Evolutionary conservation across 257 asterid genomes (phyloP).

Genomic region (Gentiana macrophylla): DNA sequence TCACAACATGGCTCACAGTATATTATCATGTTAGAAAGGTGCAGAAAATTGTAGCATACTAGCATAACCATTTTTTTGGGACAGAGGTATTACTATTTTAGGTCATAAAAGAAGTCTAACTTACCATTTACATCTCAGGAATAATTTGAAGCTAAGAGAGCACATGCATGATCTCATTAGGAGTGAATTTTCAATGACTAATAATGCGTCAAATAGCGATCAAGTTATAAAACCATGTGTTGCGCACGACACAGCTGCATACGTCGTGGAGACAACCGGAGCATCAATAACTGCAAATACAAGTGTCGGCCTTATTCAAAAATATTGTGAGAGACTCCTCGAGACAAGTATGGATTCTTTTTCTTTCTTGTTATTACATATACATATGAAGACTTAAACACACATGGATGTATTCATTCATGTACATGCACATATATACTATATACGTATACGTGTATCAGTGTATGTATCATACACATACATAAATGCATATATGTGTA

Average conservation of each 20-base stretch:
- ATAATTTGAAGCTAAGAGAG: constrained; percentile 53
- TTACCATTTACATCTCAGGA: constrained; percentile 40
- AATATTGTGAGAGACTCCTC: constrained; percentile 57
- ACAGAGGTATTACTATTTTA: neutral
- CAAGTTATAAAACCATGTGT: constrained; percentile 24
- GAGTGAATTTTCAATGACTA: constrained; percentile 43
- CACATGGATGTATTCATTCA: no score
- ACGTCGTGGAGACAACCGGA: constrained; percentile 60
- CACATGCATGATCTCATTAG: constrained; percentile 35
- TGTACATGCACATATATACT: no score
- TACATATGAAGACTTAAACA: no score
- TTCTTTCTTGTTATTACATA: neutral
- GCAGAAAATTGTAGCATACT: constrained; percentile 6
- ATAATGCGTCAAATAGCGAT: constrained; percentile 30
- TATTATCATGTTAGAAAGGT: constrained; percentile 88
- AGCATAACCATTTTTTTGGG: neutral
- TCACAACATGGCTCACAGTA: constrained; percentile 45
- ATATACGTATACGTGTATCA: no score
- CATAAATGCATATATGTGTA: neutral
- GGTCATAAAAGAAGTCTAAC: constrained; percentile 1
- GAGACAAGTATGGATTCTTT: constrained; percentile 42
- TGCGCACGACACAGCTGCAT: constrained; percentile 24
- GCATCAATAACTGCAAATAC: constrained; percentile 58
- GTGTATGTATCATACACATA: no score
- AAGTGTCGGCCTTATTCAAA: constrained; percentile 52